Percentiles rank a stretch among this genome's conserved stretches.
Conservation (phyloP, 2,329 filamentous ascomycete species). For the Moelleriella libera region DNA sequence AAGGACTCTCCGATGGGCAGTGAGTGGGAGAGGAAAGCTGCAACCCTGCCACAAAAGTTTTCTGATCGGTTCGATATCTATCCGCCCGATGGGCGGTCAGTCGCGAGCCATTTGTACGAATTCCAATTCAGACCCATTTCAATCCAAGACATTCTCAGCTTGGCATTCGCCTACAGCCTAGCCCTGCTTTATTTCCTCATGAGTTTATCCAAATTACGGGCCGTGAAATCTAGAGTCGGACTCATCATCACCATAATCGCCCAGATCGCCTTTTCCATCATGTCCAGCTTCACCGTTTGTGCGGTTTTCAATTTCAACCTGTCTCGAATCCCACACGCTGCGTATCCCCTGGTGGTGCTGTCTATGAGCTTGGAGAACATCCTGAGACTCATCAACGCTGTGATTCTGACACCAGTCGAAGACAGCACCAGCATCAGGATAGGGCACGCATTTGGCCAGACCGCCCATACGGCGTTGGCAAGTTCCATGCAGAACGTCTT, state of each 20-base stretch:
- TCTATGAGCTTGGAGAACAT: constrained; percentile 69
- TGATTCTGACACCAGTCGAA: constrained; percentile 57
- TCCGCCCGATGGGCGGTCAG: constrained; percentile 39
- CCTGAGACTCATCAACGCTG: constrained; percentile 63
- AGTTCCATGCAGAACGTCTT: constrained; percentile 55
- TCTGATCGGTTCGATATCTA: constrained; percentile 50
- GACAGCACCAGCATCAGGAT: constrained; percentile 56
- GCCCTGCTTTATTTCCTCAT: constrained; percentile 51
- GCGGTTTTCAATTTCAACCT: constrained; percentile 63
- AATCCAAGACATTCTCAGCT: constrained; percentile 44
- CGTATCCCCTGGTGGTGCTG: constrained; percentile 64
- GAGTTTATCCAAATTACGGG: constrained; percentile 54
- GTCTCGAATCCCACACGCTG: constrained; percentile 57
- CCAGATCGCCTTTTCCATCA: constrained; percentile 58
- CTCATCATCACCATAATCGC: constrained; percentile 55
- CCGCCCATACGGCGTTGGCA: constrained; percentile 53
- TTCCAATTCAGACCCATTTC: constrained; percentile 69
- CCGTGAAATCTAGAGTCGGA: constrained; percentile 63
- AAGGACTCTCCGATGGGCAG: constrained; percentile 48
- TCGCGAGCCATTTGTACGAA: constrained; percentile 52
- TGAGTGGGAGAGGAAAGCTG: constrained; percentile 49
- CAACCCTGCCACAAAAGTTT: constrained; percentile 33
- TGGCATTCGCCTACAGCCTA: constrained; percentile 51
- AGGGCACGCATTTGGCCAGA: constrained; percentile 59
- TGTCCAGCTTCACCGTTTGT: constrained; percentile 70